Evolutionary conservation across 225 moss, liverwort and hornwort species (phyloP).

Genomic region (Anthoceros angustus): DNA sequence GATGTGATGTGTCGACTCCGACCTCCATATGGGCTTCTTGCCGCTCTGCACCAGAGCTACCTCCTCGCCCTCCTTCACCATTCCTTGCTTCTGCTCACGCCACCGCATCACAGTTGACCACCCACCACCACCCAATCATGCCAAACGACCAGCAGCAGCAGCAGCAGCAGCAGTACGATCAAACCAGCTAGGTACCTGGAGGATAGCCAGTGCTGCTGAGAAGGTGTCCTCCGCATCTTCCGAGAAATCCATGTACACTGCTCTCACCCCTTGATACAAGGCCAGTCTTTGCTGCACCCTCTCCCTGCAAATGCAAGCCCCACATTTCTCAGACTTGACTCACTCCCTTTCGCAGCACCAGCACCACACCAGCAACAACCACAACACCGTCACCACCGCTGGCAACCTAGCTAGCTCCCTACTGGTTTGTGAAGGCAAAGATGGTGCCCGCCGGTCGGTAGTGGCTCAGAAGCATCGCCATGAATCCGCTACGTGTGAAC

Average conservation of each 20-base stretch:
- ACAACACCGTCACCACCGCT: neutral
- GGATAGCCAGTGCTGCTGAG: slow-evolving; percentile 54
- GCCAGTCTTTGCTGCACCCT: slow-evolving; percentile 79
- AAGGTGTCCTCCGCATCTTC: slow-evolving; percentile 88
- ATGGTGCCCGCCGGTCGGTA: slow-evolving; percentile 96
- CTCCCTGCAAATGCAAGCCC: slow-evolving; percentile 36
- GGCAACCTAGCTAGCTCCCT: slow-evolving; percentile 9
- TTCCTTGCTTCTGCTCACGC: slow-evolving; percentile 53
- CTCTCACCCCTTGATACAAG: slow-evolving; percentile 78
- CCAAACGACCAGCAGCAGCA: neutral
- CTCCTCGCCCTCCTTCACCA: slow-evolving; percentile 91
- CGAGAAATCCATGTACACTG: slow-evolving; percentile 66
- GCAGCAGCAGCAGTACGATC: neutral
- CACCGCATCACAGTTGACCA: neutral
- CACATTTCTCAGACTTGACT: neutral
- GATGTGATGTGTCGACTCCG: slow-evolving; percentile 88
- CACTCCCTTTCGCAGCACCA: neutral
- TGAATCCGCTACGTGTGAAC: slow-evolving; percentile 87
- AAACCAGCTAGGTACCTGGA: slow-evolving; percentile 40
- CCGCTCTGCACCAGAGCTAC: slow-evolving; percentile 94
- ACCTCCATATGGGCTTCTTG: slow-evolving; percentile 93
- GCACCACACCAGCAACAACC: neutral
- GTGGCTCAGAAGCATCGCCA: slow-evolving; percentile 86
- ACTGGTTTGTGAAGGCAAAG: slow-evolving; percentile 98
- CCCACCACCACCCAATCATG: neutral